Evolutionary conservation across 805 yeast species (phyloP).

Genomic region (Wickerhamomyces sydowiorum): DNA sequence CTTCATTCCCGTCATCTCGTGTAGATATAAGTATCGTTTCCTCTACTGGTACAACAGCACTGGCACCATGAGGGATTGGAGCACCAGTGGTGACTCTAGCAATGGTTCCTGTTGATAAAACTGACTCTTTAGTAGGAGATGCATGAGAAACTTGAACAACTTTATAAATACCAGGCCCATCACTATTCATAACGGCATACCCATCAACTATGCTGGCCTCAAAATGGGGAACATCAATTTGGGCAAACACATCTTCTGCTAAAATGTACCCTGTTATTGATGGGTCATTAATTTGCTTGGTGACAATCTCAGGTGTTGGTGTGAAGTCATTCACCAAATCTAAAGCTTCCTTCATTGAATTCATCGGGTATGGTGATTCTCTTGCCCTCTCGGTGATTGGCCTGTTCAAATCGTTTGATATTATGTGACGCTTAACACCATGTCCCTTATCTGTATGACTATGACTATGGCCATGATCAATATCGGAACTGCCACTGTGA

Average conservation of each 20-base stretch:
- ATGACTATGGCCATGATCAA: slow-evolving; percentile 6
- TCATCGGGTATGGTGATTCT: slow-evolving; percentile 43
- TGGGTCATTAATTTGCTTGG: slow-evolving; percentile 23
- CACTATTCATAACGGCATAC: slow-evolving; percentile 40
- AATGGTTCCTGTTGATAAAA: slow-evolving; percentile 28
- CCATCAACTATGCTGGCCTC: slow-evolving; percentile 55
- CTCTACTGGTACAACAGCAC: slow-evolving; percentile 50
- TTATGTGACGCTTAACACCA: slow-evolving; percentile 32
- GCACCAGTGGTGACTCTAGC: slow-evolving; percentile 53
- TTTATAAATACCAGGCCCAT: slow-evolving; percentile 39
- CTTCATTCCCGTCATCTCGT: slow-evolving; percentile 36
- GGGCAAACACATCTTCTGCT: slow-evolving; percentile 36
- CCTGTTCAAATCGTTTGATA: slow-evolving; percentile 28
- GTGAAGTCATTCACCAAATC: slow-evolving; percentile 27
- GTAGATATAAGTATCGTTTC: slow-evolving; percentile 35
- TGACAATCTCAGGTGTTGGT: slow-evolving; percentile 22
- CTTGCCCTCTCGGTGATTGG: slow-evolving; percentile 39
- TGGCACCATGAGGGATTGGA: slow-evolving; percentile 47
- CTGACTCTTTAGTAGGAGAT: slow-evolving; percentile 19
- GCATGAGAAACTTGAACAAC: slow-evolving; percentile 40
- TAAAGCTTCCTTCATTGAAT: slow-evolving; percentile 36
- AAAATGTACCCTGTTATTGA: slow-evolving; percentile 32
- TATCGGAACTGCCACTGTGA: slow-evolving; percentile 3
- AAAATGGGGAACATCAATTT: slow-evolving; percentile 39
- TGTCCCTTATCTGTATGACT: slow-evolving; percentile 9